Base-by-base conservation (phyloP, 2,329 filamentous ascomycete genomes). In the Meredithiella fracta region DNA sequence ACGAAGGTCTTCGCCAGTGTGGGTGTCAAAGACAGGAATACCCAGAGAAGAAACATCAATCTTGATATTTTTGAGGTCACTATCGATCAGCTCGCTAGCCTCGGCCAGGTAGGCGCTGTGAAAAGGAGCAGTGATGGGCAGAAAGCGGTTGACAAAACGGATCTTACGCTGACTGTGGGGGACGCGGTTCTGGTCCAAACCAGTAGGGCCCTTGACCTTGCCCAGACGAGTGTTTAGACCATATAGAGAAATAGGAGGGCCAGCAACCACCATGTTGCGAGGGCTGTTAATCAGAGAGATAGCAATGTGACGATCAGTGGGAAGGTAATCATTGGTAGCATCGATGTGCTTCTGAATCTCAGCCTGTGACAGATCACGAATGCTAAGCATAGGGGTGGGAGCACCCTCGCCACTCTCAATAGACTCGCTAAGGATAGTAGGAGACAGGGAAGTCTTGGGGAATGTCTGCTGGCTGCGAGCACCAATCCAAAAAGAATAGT, bases 401-500 rank as follows among this genome's bases (percentile, higher is more conserved):
- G 78, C 79, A n/a, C 94, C 94, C 71, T 98, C 92, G 54, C 92
- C 91, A 67, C 92, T 83, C 66, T 96, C 91, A 62, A 88, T 78
- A 1, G 92, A 96, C 70, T 98, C 92, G 66, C 91, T 87, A 55
- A 98, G 77, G 65, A 91, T 87, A 47, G 81, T 86, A 0, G 92
- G 94, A 2, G 90, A 88, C 64, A 98, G 78, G 34, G 92, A 97
- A 2, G 92, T 98, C 63, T 86, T 82, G 40, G 92, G 94, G 70
- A 96, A 98, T 1, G 90, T 90, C 70, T 98, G 92, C 69, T 98
- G 92, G 69, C 91, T 96, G 65, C 92, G 85, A 59, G 91, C 83
- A 67, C 94, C 92, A 62, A 98, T 95, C 92, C 92, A 98, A 76
- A 98, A 98, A 98, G 83, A 65, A 96, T 87, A 29, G 86, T 92